These are phyloP conservation scores for Noccaea caerulescens DNA, from an alignment of 345 rosid species.

Conservation along the genomic window DNA sequence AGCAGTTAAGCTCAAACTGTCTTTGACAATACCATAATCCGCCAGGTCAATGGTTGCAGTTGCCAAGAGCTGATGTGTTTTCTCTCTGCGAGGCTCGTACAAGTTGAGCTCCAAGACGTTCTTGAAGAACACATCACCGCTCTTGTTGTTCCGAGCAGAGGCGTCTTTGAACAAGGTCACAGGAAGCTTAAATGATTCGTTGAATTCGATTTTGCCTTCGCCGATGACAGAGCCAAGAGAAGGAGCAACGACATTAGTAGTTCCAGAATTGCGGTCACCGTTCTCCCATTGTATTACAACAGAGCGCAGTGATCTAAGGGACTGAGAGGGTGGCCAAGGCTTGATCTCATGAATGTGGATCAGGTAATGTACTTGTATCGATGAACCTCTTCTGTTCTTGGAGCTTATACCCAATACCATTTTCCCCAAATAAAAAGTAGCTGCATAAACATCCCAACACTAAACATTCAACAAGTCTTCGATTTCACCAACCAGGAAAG, in stretches of 20 bases:
- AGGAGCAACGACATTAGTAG: conserved; percentile 69
- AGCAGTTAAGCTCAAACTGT: conserved; percentile 53
- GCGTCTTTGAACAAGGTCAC: conserved; percentile 64
- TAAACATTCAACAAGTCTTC: background rate
- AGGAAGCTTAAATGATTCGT: conserved; percentile 75
- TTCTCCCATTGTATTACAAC: conserved; percentile 91
- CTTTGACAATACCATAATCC: conserved; percentile 68
- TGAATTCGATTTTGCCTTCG: conserved; percentile 87
- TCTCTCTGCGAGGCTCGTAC: conserved; percentile 91
- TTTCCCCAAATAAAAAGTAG: conserved; percentile 27
- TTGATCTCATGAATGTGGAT: conserved; percentile 80
- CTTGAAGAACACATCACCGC: conserved; percentile 59
- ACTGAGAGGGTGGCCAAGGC: conserved; percentile 99
- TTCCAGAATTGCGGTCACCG: conserved; percentile 70
- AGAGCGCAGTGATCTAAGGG: conserved; percentile 80
- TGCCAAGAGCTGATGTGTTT: conserved; percentile 70
- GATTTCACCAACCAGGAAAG: background rate
- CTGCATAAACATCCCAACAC: conserved; percentile 12
- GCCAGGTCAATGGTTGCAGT: conserved; percentile 79
- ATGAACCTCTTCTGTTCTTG: conserved; percentile 59
- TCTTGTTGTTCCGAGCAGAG: conserved; percentile 62
- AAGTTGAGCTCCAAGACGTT: conserved; percentile 72
- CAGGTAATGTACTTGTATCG: conserved; percentile 60
- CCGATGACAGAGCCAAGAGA: conserved; percentile 72
- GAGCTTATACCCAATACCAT: conserved; percentile 75